phyloP scores from a whole-genome alignment of 768 basidiomycete genomes.

The Hypholoma fasciculare region DNA sequence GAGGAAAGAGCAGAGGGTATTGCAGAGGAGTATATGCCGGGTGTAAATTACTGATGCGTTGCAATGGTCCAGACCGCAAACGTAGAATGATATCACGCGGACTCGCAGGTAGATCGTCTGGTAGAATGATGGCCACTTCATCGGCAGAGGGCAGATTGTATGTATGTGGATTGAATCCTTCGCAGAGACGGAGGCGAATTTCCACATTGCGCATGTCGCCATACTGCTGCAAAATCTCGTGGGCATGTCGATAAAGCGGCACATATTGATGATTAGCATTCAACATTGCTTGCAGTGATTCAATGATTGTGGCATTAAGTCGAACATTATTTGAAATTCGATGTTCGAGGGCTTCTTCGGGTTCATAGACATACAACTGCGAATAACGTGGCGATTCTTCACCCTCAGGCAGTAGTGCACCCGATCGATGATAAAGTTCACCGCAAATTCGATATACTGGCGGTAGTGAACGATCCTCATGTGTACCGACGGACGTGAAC shows the following conservation, averaged over 20 bases:
- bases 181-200: constrained; percentile 15
- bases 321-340: constrained; percentile 18
- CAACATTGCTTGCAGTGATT: constrained; percentile 24
- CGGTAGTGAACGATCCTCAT: constrained; percentile 6
- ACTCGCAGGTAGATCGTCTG: constrained; percentile 32
- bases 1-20: too few species aligned
- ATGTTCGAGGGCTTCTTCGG: constrained; percentile 8
- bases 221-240: constrained; percentile 27
- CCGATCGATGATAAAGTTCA: constrained; percentile 32
- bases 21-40: too few species aligned
- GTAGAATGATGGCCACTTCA: constrained; percentile 35
- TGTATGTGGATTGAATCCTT: constrained; percentile 27
- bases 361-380: constrained; percentile 6
- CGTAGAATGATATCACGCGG: too few species aligned
- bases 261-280: constrained; percentile 22
- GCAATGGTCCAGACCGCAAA: too few species aligned
- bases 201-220: constrained; percentile 9
- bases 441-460: constrained; percentile 33
- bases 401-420: constrained; percentile 25
- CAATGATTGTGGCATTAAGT: constrained; percentile 16
- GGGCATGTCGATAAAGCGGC: constrained; percentile 29
- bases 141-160: constrained; percentile 43
- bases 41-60: too few species aligned
- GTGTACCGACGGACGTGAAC: not conserved
- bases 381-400: constrained; percentile 6